Evolutionary conservation across 345 rosid species (phyloP).

Genomic region (Murraya paniculata): DNA sequence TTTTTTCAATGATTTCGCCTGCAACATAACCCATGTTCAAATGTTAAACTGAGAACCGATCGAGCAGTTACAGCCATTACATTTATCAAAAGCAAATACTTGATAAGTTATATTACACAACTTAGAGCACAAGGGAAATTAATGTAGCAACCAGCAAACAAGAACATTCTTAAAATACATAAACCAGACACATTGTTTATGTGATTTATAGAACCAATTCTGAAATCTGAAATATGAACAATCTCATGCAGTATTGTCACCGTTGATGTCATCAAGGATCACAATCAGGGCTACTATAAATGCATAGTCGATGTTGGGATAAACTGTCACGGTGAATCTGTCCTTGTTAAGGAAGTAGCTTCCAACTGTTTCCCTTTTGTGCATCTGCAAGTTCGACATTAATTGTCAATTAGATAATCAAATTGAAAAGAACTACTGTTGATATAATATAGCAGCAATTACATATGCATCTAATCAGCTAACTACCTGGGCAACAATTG

Average conservation of each 20-base stretch:
- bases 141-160: background rate
- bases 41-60: background rate
- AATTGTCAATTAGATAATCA: background rate
- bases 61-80: background rate
- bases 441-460: no score
- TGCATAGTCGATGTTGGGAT: conserved; percentile 29
- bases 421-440: no score
- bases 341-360: conserved; percentile 17
- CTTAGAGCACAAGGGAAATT: background rate
- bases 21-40: background rate
- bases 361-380: conserved; percentile 11
- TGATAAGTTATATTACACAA: no score
- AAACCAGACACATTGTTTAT: background rate
- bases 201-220: background rate
- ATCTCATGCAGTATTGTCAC: background rate
- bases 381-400: conserved; percentile 19
- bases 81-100: background rate
- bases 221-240: background rate
- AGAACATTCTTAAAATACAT: background rate
- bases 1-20: background rate
- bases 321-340: conserved; percentile 26
- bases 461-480: no score
- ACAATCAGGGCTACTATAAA: conserved; percentile 20
- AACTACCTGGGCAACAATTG: conserved; percentile 46
- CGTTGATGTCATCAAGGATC: conserved; percentile 23